A percentile compares a stretch with the other conserved stretches of the same genome.
These are phyloP conservation scores for Thoreauomyces humboldtii DNA, from an alignment of 192 early-diverging fungal genomes.

Conservation along the genomic window DNA sequence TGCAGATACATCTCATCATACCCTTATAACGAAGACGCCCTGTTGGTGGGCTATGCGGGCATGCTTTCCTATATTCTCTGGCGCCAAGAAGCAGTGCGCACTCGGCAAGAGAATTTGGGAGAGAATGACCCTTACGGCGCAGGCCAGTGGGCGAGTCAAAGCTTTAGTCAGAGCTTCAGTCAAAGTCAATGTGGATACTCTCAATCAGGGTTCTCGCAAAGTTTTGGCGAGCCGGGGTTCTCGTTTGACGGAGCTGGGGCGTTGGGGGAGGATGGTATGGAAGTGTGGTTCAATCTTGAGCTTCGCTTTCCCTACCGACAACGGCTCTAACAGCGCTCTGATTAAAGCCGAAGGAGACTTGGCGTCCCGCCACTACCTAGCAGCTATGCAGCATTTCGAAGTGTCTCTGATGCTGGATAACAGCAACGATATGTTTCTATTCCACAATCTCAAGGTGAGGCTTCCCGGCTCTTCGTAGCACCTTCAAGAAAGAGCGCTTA, in stretches of 20 bases:
- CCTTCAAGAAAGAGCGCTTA: too few relatives aligned
- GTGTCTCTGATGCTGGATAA: slow-evolving; percentile 9
- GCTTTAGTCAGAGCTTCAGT: neutral
- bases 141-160: neutral
- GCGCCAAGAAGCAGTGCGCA: slow-evolving; percentile 7
- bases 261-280: neutral
- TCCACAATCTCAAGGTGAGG: slow-evolving; percentile 23
- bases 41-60: slow-evolving; percentile 24
- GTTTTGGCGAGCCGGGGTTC: neutral
- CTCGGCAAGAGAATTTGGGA: neutral
- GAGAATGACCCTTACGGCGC: neutral
- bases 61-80: slow-evolving; percentile 23
- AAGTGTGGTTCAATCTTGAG: neutral
- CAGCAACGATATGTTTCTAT: slow-evolving; percentile 21
- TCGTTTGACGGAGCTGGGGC: too few relatives aligned
- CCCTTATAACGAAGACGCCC: slow-evolving; percentile 28
- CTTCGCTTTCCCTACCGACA: neutral
- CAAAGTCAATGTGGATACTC: neutral
- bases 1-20: slow-evolving; percentile 20
- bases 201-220: neutral
- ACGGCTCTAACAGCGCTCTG: too few relatives aligned
- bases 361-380: slow-evolving; percentile 13
- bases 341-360: slow-evolving; percentile 9
- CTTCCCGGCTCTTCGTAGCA: too few relatives aligned
- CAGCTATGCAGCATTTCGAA: slow-evolving; percentile 23